Evolutionary conservation across 208 protist genomes (phyloP), one percentile per base, ranked within the genome.

Genomic region (Tritrichomonas musculus): DNA sequence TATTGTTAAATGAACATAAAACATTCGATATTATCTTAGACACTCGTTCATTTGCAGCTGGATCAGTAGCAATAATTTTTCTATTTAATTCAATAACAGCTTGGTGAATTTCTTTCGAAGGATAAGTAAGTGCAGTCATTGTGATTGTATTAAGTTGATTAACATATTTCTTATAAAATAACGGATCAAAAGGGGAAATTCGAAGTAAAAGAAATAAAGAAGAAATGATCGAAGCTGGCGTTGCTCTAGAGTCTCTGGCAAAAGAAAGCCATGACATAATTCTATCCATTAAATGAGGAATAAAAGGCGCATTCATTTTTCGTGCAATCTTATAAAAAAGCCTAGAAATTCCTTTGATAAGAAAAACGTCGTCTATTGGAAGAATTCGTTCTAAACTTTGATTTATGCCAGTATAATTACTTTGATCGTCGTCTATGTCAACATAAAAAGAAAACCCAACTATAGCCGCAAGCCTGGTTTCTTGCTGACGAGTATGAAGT

Each of bases 251-350:
- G 17, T 60, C 53, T 60, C 53, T 5, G 17, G 17, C 53, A 60
- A 60, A 60, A 22, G 53, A 60, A 5, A 60, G 53, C 53, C 77
- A 53, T 1, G 77, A 53, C 27, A 47, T 57, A 41, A n/a, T 39
- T 88, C 77, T 25, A 47, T 88, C 77, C 22, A 88, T 57, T 53
- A 88, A 57, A 47, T 49, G 33, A 39, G 77, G 77, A 88, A 88
- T 39, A 60, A 88, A 41, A 33, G 77, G 77, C 0, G 47, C 39
- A n/a, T 25, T 39, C 1, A 88, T 33, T 39, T 39, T 57, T 88
- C 77, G 25, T 8, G 44, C 1, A 20, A 88, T 88, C 4, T 39
- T 25, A 57, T 88, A 27, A 22, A 88, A 25, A 39, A 88, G 47
- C 14, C 57, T n/a, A 0, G 77, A 25, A 39, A 57, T 88, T 36